Conservation (phyloP, 2,329 filamentous ascomycete genomes). For the Laburnicola sp. region DNA sequence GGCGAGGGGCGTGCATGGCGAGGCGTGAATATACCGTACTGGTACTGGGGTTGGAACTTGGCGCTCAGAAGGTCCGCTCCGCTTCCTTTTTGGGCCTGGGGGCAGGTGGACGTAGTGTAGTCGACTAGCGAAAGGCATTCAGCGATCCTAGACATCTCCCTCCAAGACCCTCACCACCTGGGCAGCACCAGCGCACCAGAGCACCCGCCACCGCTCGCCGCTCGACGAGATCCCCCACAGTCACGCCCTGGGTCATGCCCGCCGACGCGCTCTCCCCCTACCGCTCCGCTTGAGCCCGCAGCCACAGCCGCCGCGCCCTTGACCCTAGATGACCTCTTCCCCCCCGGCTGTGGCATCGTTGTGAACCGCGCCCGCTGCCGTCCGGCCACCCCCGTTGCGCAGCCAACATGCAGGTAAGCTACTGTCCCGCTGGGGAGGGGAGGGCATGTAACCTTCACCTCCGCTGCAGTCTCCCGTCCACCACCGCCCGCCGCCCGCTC, state of each 20-base stretch:
- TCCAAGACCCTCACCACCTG: too few relatives aligned
- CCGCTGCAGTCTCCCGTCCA: slow-evolving; percentile 10
- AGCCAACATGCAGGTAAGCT: slow-evolving; percentile 17
- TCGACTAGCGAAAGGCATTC: too few relatives aligned
- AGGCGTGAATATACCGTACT: too few relatives aligned
- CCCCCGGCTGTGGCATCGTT: slow-evolving; percentile 9
- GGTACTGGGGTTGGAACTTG: too few relatives aligned
- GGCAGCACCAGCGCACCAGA: too few relatives aligned
- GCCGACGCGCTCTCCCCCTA: slow-evolving; percentile 16
- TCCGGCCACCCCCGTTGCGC: slow-evolving; percentile 6
- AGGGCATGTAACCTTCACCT: slow-evolving; percentile 7
- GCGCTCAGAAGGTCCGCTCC: too few relatives aligned
- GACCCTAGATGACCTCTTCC: slow-evolving; percentile 14
- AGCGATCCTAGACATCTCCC: not conserved
- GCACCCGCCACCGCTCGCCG: not conserved
- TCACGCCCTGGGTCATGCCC: slow-evolving; percentile 13
- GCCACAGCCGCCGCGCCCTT: slow-evolving; percentile 11
- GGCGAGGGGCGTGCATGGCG: too few relatives aligned
- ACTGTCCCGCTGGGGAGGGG: not conserved
- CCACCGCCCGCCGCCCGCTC: slow-evolving; percentile 3
- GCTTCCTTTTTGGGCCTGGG: too few relatives aligned
- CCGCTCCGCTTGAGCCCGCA: slow-evolving; percentile 11
- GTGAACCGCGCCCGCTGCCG: slow-evolving; percentile 5
- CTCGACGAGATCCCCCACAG: slow-evolving; percentile 12
- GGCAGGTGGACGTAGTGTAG: too few relatives aligned